These are phyloP conservation scores for Aureobasidium subglaciale DNA, from an alignment of 2,329 filamentous ascomycete genomes.

Conservation along the genomic window DNA sequence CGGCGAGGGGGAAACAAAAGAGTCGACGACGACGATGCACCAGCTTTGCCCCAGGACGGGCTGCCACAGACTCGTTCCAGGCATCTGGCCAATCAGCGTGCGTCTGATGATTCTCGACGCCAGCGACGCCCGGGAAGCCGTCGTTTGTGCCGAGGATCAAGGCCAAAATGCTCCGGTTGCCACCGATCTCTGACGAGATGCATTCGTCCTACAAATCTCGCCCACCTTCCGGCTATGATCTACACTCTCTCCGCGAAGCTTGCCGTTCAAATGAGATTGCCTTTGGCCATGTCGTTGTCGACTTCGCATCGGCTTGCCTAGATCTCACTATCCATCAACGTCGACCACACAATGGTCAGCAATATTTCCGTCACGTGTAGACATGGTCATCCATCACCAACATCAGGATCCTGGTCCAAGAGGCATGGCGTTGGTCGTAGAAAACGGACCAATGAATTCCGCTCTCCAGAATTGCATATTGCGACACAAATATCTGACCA, in stretches of 20 bases:
- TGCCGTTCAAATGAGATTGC: neutral
- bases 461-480: too few species aligned
- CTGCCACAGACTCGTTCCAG: neutral
- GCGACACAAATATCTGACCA: too few species aligned
- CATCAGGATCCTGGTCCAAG: too few species aligned
- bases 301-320: neutral
- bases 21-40: slow-evolving; percentile 8
- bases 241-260: neutral
- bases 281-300: neutral
- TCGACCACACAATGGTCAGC: neutral
- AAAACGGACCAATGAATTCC: too few species aligned
- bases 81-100: slow-evolving; percentile 5
- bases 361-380: neutral
- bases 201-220: neutral
- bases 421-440: too few species aligned
- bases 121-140: neutral
- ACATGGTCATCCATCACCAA: neutral
- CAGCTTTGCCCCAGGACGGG: slow-evolving; percentile 6
- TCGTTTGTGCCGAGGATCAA: slow-evolving; percentile 3
- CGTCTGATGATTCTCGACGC: neutral
- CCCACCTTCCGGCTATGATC: neutral
- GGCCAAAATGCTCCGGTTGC: neutral
- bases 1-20: neutral
- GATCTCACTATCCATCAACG: neutral
- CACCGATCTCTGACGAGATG: slow-evolving; percentile 9